Evolutionary conservation across 345 rosid genomes (phyloP).

Genomic region (Cochlearia excelsa): DNA sequence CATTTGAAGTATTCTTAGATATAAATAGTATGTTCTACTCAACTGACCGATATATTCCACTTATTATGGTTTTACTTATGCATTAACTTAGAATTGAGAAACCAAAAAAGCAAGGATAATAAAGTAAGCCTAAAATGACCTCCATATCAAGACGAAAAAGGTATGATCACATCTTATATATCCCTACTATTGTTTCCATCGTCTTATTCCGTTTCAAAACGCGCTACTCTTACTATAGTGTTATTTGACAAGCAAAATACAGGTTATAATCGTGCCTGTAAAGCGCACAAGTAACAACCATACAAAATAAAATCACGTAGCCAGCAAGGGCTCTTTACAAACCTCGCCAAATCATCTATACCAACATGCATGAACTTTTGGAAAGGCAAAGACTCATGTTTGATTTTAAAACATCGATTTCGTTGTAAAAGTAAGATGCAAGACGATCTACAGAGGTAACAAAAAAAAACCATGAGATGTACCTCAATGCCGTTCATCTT

Average conservation of each 20-base stretch:
- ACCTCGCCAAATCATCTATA: neutral
- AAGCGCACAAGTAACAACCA: neutral
- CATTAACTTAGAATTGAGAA: constrained; percentile 11
- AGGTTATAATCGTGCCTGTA: neutral
- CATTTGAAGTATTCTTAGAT: neutral
- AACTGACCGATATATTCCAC: neutral
- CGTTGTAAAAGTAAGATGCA: neutral
- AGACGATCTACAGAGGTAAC: constrained; percentile 10
- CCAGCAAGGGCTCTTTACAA: constrained; percentile 8
- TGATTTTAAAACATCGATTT: constrained; percentile 1
- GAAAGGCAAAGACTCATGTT: neutral
- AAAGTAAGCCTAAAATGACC: neutral
- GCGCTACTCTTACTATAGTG: neutral
- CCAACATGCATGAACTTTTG: no score
- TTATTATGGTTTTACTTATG: neutral
- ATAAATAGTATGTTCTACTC: constrained; percentile 10
- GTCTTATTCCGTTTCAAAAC: constrained; percentile 1
- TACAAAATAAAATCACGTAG: neutral
- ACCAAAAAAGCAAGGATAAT: neutral
- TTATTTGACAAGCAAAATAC: constrained; percentile 5
- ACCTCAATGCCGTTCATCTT: constrained; percentile 81
- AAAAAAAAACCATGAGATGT: constrained; percentile 19
- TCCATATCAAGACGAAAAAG: neutral
- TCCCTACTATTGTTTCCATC: constrained; percentile 6
- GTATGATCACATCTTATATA: constrained; percentile 24